Percentiles rank a stretch among this genome's conserved stretches.
These are phyloP conservation scores for Encephalitozoon hellem DNA, from an alignment of 371 early-diverging fungal species.

Conservation along the genomic window DNA sequence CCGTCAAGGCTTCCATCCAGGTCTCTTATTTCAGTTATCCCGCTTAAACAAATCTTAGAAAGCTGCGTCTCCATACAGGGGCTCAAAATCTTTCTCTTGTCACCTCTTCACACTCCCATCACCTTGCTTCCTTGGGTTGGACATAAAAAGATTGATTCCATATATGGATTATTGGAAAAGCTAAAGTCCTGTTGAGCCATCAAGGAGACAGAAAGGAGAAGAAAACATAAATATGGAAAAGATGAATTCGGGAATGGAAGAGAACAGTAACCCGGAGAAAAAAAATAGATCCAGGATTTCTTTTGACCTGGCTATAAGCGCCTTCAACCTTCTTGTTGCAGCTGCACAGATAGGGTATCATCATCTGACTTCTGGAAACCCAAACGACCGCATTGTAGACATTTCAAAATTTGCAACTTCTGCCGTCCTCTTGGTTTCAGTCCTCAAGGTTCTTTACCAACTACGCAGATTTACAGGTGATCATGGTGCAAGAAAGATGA, in stretches of 20 bases:
- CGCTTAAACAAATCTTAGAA: not conserved
- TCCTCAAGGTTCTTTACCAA: not conserved
- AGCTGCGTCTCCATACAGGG: not conserved
- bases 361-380: too few relatives aligned
- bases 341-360: not conserved
- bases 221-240: not conserved
- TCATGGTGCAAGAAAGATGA: not conserved
- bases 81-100: not conserved
- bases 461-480: not conserved
- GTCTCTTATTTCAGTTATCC: not conserved
- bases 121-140: too few relatives aligned
- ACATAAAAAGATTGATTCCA: too few relatives aligned
- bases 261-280: not conserved
- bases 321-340: not conserved
- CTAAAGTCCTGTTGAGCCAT: not conserved
- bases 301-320: not conserved
- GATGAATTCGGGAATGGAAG: not conserved
- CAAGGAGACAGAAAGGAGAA: not conserved
- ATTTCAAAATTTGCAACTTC: not conserved
- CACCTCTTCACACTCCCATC: not conserved
- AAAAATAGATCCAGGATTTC: not conserved
- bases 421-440: not conserved
- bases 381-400: not conserved
- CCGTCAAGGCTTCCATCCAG: not conserved
- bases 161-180: not conserved